phyloP scores from a whole-genome alignment of 164 flowering plant species.

The Platanus orientalis region DNA sequence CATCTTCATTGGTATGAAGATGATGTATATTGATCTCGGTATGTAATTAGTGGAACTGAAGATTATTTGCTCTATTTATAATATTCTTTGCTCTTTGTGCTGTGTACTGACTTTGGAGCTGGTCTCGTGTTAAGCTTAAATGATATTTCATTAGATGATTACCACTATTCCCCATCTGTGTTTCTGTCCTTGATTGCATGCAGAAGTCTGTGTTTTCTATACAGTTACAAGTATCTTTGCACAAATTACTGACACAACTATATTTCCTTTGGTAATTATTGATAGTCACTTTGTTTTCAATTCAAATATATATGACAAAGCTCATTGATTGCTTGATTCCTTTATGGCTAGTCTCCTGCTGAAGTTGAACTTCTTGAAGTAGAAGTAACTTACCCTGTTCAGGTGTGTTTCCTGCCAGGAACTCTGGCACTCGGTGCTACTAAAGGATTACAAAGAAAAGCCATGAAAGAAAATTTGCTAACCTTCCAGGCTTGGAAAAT shows the following conservation, averaged over 20 bases:
- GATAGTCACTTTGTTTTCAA: not conserved
- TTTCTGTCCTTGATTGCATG: not conserved
- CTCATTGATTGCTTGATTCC: not conserved
- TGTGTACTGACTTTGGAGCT: too few relatives aligned
- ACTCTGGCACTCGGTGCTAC: constrained; percentile 98
- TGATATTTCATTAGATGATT: not conserved
- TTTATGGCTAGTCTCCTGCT: not conserved
- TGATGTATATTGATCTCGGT: too few relatives aligned
- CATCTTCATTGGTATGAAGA: too few relatives aligned
- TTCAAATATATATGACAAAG: not conserved
- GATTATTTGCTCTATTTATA: too few relatives aligned
- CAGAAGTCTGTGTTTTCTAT: not conserved
- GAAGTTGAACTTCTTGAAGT: not conserved
- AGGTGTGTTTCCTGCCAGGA: constrained; percentile 99
- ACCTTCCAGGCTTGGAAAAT: constrained; percentile 81
- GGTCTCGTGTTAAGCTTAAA: too few relatives aligned
- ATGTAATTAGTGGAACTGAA: too few relatives aligned
- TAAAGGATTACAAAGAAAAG: constrained; percentile 73
- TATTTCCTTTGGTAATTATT: not conserved
- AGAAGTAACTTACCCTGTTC: constrained; percentile 12
- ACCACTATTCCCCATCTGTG: not conserved
- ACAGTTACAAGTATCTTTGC: not conserved
- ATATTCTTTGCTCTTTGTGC: too few relatives aligned
- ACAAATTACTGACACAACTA: not conserved
- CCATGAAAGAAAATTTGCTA: constrained; percentile 65